Conservation (phyloP, 352 stramenopile genomes). For the Globisporangium mamillatum region DNA sequence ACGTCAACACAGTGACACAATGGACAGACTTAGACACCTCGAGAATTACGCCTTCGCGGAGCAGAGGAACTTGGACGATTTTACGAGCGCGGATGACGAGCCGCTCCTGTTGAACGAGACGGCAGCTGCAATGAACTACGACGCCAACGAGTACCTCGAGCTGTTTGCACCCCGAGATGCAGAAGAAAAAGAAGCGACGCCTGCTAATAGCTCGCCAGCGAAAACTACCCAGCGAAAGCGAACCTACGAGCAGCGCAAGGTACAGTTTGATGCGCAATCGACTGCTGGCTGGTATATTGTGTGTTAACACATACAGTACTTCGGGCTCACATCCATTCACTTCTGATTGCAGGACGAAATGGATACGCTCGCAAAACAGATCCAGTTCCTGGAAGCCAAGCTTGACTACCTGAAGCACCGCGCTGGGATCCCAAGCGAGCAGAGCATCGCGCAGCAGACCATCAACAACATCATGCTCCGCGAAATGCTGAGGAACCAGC, state of each 20-base stretch:
- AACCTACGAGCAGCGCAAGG: constrained; percentile 13
- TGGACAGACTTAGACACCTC: background rate
- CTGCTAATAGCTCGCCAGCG: background rate
- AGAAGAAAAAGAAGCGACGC: background rate
- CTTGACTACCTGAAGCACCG: constrained; percentile 8
- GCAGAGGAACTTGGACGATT: background rate
- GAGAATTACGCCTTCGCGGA: background rate
- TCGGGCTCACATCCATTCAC: background rate
- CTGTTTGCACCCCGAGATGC: background rate
- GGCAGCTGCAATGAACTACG: background rate
- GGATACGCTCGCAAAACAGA: constrained; percentile 1
- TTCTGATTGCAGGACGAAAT: constrained; percentile 3
- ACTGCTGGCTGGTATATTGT: background rate
- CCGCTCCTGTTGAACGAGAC: background rate
- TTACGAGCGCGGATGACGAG: background rate
- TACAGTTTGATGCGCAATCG: background rate
- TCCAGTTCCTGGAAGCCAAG: constrained; percentile 2
- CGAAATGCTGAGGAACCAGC: constrained; percentile 9
- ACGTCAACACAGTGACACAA: background rate
- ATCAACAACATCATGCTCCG: constrained; percentile 9
- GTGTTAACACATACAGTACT: background rate
- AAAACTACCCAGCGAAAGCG: constrained; percentile 7
- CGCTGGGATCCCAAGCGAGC: constrained; percentile 6
- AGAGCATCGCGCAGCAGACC: constrained; percentile 4
- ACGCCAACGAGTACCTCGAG: background rate